phyloP scores from a whole-genome alignment of 2,329 filamentous ascomycete species.

The Penicillium sp. region DNA sequence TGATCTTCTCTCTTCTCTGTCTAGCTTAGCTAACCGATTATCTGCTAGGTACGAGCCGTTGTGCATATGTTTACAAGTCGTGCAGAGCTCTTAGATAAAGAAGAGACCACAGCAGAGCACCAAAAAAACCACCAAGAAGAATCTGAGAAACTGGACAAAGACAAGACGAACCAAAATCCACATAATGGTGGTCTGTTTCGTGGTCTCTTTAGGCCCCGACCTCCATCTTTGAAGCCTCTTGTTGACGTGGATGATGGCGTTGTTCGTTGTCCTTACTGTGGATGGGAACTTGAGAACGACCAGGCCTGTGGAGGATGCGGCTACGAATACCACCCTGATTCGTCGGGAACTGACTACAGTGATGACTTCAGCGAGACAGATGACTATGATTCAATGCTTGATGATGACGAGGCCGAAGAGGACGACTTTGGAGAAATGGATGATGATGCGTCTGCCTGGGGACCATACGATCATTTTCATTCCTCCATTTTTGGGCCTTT shows the following conservation, averaged over 20 bases:
- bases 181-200: conserved; percentile 60
- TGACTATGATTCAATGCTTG: conserved; percentile 31
- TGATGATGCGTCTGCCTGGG: conserved; percentile 10
- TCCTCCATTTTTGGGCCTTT: too few species aligned
- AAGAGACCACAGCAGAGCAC: conserved; percentile 63
- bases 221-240: conserved; percentile 41
- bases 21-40: conserved; percentile 9
- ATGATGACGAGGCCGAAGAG: conserved; percentile 24
- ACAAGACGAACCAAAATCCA: conserved; percentile 54
- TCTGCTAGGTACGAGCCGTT: conserved; percentile 58
- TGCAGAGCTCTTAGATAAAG: conserved; percentile 59
- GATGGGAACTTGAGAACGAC: conserved; percentile 63
- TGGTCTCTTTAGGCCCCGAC: conserved; percentile 52
- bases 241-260: conserved; percentile 60
- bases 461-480: not conserved
- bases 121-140: conserved; percentile 57
- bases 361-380: conserved; percentile 43
- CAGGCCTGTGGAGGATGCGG: conserved; percentile 54
- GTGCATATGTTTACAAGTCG: conserved; percentile 61
- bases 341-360: conserved; percentile 42
- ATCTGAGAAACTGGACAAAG: conserved; percentile 57
- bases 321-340: conserved; percentile 46
- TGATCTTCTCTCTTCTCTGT: not conserved
- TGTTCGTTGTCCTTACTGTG: conserved; percentile 60
- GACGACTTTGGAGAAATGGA: conserved; percentile 33